Conservation (phyloP, 306 rosid genomes). For the Rubus idaeus region DNA sequence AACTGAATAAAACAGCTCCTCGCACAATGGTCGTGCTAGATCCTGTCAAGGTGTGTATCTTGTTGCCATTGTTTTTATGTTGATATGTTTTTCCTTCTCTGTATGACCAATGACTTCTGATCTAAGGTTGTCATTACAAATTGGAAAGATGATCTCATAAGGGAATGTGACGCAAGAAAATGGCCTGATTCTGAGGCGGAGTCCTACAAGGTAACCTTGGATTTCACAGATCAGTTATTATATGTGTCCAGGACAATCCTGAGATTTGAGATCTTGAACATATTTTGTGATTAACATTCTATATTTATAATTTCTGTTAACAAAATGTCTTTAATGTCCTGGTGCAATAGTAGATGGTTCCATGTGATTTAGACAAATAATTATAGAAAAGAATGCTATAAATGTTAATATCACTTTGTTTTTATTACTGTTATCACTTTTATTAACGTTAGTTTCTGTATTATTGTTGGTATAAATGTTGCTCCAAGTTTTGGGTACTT, state of each 20-base stretch:
- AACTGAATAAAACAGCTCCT: constrained; percentile 71
- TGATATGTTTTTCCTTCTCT: background rate
- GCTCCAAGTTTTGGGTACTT: background rate
- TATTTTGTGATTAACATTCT: background rate
- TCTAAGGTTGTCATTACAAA: constrained; percentile 84
- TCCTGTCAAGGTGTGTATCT: constrained; percentile 75
- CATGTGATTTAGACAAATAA: background rate
- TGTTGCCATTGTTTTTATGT: constrained; percentile 21
- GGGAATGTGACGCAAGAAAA: constrained; percentile 80
- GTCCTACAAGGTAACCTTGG: constrained; percentile 68
- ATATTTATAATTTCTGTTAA: background rate
- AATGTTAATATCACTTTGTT: background rate
- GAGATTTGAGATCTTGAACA: background rate
- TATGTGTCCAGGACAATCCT: background rate
- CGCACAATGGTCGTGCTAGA: constrained; percentile 84
- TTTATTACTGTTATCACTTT: background rate
- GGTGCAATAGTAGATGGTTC: background rate
- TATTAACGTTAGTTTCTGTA: background rate
- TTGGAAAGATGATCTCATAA: constrained; percentile 60
- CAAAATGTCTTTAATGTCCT: background rate
- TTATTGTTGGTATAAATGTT: background rate
- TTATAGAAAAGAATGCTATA: background rate
- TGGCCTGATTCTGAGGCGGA: constrained; percentile 88
- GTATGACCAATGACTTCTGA: constrained; percentile 19
- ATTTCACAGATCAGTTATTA: constrained; percentile 4